A percentile compares a stretch with the other conserved stretches of the same genome.
Evolutionary conservation across 1,284 basidiomycete genomes (phyloP).

Genomic region (Trichosporon faecale): DNA sequence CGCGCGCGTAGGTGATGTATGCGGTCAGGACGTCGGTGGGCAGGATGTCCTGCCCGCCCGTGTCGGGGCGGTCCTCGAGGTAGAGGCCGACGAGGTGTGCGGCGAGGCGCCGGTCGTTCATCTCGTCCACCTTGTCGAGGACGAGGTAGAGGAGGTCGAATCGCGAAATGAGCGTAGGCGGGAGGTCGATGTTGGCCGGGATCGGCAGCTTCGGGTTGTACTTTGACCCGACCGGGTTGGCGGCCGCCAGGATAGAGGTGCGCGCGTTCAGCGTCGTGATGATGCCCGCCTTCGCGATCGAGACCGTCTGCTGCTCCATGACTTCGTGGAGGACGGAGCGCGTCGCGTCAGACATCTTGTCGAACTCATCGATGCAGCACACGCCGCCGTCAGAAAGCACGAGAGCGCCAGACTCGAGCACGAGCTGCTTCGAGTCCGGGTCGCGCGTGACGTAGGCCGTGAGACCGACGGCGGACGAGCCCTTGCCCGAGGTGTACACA

Average conservation of each 20-base stretch:
- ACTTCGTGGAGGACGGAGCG: conserved; percentile 97
- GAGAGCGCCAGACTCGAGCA: conserved; percentile 90
- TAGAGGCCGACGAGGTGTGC: conserved; percentile 92
- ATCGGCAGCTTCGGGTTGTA: conserved; percentile 89
- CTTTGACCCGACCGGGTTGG: conserved; percentile 93
- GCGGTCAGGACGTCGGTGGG: conserved; percentile 84
- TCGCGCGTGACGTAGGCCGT: conserved; percentile 98
- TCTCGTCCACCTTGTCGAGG: conserved; percentile 89
- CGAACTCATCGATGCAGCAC: conserved; percentile 99
- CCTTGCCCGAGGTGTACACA: conserved; percentile 94
- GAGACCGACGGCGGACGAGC: conserved; percentile 95
- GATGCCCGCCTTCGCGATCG: conserved; percentile 98
- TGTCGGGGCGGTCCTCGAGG: conserved; percentile 80
- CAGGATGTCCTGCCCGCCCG: conserved; percentile 68
- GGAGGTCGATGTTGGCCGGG: conserved; percentile 80
- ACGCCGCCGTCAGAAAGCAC: conserved; percentile 96
- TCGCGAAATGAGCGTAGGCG: conserved; percentile 94
- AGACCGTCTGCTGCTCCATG: conserved; percentile 99
- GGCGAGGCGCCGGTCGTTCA: conserved; percentile 80
- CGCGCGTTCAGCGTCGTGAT: conserved; percentile 97
- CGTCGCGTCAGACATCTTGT: conserved; percentile 98
- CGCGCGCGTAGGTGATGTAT: conserved; percentile 90
- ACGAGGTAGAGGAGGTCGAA: conserved; percentile 98
- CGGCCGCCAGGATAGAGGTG: conserved; percentile 93
- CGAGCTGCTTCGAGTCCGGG: conserved; percentile 95